These are phyloP conservation scores for Madurella fahalii DNA, from an alignment of 2,329 filamentous ascomycete species.

Conservation along the genomic window DNA sequence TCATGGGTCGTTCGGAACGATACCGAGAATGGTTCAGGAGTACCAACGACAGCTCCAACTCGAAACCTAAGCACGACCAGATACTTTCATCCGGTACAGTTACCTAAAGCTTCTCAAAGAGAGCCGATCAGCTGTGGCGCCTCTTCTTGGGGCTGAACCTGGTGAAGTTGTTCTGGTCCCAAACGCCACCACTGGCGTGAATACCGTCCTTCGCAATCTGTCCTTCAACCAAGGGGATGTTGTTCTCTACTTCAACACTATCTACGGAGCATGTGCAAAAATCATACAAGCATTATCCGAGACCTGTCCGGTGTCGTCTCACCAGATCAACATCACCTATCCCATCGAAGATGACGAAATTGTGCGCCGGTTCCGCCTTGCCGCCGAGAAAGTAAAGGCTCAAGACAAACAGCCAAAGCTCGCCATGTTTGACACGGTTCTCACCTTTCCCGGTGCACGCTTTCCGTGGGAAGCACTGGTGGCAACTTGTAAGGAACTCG, in stretches of 20 bases:
- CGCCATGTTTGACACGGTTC: constrained; percentile 68
- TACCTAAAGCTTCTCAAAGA: constrained; percentile 52
- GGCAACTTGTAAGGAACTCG: constrained; percentile 52
- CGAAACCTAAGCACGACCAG: constrained; percentile 52
- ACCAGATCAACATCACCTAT: constrained; percentile 53
- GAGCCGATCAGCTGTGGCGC: constrained; percentile 54
- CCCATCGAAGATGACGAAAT: constrained; percentile 59
- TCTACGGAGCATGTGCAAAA: too few species aligned
- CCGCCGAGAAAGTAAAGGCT: constrained; percentile 44
- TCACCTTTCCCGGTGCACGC: constrained; percentile 62
- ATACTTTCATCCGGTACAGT: constrained; percentile 60
- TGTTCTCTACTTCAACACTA: constrained; percentile 40
- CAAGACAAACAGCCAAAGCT: constrained; percentile 53
- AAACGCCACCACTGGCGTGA: constrained; percentile 70
- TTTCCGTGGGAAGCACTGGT: constrained; percentile 66
- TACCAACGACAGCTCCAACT: constrained; percentile 46
- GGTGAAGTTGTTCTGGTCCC: constrained; percentile 64
- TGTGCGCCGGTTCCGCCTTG: constrained; percentile 47
- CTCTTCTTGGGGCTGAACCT: constrained; percentile 55
- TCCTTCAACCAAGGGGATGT: constrained; percentile 56
- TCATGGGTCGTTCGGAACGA: constrained; percentile 63
- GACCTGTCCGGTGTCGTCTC: constrained; percentile 23
- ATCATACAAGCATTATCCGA: too few species aligned
- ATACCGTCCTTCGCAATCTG: constrained; percentile 65
- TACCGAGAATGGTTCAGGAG: constrained; percentile 51